phyloP scores from a whole-genome alignment of 768 basidiomycete species.

The Termitomyces sp. region DNA sequence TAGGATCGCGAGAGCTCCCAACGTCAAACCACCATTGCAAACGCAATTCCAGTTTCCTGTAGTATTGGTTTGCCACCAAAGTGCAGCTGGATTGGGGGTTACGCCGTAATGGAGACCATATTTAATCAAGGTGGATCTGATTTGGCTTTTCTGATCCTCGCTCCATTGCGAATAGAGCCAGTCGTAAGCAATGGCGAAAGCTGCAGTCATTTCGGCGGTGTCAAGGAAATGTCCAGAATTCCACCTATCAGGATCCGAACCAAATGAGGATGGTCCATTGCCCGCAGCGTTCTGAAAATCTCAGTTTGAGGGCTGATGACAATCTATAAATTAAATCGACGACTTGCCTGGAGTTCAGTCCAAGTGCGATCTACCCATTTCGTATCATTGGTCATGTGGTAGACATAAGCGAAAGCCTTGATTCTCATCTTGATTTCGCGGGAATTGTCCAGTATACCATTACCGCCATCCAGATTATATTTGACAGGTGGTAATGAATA shows the following conservation, averaged over 20 bases:
- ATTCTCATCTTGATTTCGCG: conserved; percentile 87
- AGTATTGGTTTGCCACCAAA: conserved; percentile 78
- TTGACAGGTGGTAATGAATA: conserved; percentile 56
- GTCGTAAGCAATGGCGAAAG: conserved; percentile 92
- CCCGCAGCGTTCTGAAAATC: conserved; percentile 66
- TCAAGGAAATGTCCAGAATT: conserved; percentile 92
- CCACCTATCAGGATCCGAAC: conserved; percentile 69
- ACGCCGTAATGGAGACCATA: conserved; percentile 75
- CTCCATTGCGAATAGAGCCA: conserved; percentile 65
- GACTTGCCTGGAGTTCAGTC: conserved; percentile 74
- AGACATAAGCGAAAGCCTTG: conserved; percentile 91
- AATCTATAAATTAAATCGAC: neutral
- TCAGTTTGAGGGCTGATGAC: neutral
- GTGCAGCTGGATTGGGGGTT: conserved; percentile 40
- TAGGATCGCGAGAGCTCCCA: conserved; percentile 88
- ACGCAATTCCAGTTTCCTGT: conserved; percentile 99
- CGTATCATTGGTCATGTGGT: conserved; percentile 88
- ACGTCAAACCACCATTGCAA: conserved; percentile 85
- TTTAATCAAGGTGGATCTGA: conserved; percentile 69
- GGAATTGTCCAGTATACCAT: conserved; percentile 89
- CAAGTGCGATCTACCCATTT: conserved; percentile 87
- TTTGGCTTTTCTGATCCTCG: conserved; percentile 62
- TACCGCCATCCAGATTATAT: conserved; percentile 78
- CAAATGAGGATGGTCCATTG: conserved; percentile 64
- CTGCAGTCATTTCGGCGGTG: conserved; percentile 82